Evolutionary conservation across 2,329 filamentous ascomycete genomes (phyloP), one percentile per base, ranked within the genome.

Genomic region (Nannizzia gypsea): DNA sequence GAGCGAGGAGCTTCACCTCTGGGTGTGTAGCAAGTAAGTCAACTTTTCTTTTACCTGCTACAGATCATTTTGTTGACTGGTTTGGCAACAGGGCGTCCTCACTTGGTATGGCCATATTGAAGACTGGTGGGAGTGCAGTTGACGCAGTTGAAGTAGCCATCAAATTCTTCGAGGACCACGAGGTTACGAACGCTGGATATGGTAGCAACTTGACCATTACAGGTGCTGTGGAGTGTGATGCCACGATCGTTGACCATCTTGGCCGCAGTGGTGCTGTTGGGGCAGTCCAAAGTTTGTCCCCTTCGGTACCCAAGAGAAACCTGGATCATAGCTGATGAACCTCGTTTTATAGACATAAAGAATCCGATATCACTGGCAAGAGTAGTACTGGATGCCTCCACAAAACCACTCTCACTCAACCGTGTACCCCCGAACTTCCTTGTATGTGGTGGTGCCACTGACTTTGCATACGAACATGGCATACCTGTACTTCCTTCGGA

Each of bases 161-260:
- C 67, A 89, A 87, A 66, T 80, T 89, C 20, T 83, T 99, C 17
- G 93, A 99, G 74, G 89, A 99, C 70, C 86, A 88, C 60, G 90
- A 96, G 68, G 95, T 99, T 65, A 99, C 95, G 38, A 99, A 99
- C 71, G 89, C 92, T 40, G 93, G 93, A 0, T 97, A 88, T 70
- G 93, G 95, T 54, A 99, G 93, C 74, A 99, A 99, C 68, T 78
- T 99, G 24, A 86, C 89, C 50, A 88, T 95, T 63, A 87, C 96
- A 66, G 93, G 93, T 1, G 83, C 85, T 0, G 93, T 97, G 11
- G 93, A 99, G 72, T 95, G 91, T 66, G 93, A 99, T 77, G 93
- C 93, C 59, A 91, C 90, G 0, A 83, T 99, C 59, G 88, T 99
- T 44, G 91, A 99, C 68, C 88, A 97, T 70, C 78, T 86, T 57